Base-by-base conservation (phyloP, 1,284 basidiomycete species). In the Kwoniella shivajii region DNA sequence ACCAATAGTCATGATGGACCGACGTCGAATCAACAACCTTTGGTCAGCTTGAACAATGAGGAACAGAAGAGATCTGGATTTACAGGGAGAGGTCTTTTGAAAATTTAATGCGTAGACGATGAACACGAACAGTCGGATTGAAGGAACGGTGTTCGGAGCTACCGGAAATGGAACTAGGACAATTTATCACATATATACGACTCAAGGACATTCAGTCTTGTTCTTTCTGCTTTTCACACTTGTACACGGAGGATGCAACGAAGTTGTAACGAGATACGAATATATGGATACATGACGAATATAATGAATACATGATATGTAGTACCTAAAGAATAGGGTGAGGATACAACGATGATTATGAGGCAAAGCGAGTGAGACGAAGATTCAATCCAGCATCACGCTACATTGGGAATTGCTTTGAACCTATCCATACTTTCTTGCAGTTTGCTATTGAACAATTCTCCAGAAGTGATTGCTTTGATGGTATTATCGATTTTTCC, bases 81-180 rank as follows among this genome's bases (percentile, higher is more conserved):
- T 43, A 70, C 68, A 2, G 68, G 68, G 6, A 70, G 63, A 51
- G 68, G 68, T 0, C 45, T 70, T 37, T 56, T 70, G 56, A 63
- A 60, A 47, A 56, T 67, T 16, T 69, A 61, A 43, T 47, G n/a
- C n/a, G n/a, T 36, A 16, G 48, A 51, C 16, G 20, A 26, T 13
- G 38, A 14, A 43, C 41, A 30, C 22, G 43, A 9, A 30, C 22
- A 29, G 43, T 10, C 20, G 43, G 43, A 7, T 45, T 9, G 43
- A 30, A 6, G 6, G 43, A 7, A 11, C 27, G 7, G 43, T 42
- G 18, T 20, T 42, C 34, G 34, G 10, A 36, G n/a, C 34, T 10
- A 36, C 34, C 10, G 10, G 34, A n/a, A n/a, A n/a, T n/a, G n/a
- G n/a, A n/a, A n/a, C n/a, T n/a, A n/a, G n/a, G n/a, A n/a, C n/a